Evolutionary conservation across 176 grass and related monocot genomes (phyloP).

Genomic region (Pharus latifolius): DNA sequence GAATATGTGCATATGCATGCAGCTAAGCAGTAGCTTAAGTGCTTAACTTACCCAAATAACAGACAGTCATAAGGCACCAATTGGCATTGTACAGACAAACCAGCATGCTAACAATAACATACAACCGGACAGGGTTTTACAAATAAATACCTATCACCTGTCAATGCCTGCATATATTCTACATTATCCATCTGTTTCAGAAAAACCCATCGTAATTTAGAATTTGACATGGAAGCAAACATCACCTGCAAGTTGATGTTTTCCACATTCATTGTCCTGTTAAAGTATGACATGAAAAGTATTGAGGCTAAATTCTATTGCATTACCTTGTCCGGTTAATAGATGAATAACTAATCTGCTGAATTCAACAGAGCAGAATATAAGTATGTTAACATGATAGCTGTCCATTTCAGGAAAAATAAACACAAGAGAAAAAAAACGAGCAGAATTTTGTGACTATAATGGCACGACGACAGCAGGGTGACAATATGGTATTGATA

Average conservation of each 20-base stretch:
- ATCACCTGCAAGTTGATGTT: background rate
- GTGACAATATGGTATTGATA: background rate
- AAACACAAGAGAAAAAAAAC: background rate
- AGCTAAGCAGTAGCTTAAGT: background rate
- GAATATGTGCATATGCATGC: conserved; percentile 9
- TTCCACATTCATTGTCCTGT: background rate
- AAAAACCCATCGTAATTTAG: background rate
- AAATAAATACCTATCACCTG: background rate
- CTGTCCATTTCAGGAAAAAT: background rate
- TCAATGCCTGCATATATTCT: background rate
- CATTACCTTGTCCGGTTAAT: background rate
- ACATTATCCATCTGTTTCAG: conserved; percentile 3
- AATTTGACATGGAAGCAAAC: background rate
- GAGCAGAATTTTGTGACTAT: background rate
- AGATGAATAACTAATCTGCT: background rate
- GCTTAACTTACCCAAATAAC: conserved; percentile 7
- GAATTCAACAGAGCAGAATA: background rate
- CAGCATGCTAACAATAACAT: background rate
- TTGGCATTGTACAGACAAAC: background rate
- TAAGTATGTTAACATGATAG: background rate
- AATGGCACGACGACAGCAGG: background rate
- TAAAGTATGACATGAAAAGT: background rate
- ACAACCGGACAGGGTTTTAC: background rate
- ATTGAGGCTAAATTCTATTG: background rate
- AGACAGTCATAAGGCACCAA: background rate